A percentile compares a stretch with the other conserved stretches of the same genome.
Evolutionary conservation across 495 filamentous ascomycete species (phyloP).

Genomic region (Penicillium paradoxum): DNA sequence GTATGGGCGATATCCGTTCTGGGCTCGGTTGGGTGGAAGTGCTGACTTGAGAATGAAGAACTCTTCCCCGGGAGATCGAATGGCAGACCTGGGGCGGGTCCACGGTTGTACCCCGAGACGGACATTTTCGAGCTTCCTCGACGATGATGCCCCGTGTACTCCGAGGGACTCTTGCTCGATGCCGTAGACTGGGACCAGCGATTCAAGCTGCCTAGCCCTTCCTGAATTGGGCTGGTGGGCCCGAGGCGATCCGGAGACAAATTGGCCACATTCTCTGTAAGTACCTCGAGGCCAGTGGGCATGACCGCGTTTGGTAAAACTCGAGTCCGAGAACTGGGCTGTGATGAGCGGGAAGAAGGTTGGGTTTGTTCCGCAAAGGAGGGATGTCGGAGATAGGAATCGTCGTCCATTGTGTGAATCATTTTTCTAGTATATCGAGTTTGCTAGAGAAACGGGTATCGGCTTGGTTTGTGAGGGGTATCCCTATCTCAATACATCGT

Average conservation of each 20-base stretch:
- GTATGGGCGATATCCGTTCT: too few relatives aligned
- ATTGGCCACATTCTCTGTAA: constrained; percentile 15
- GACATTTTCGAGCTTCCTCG: constrained; percentile 53
- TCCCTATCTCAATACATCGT: constrained; percentile 11
- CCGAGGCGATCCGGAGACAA: constrained; percentile 12
- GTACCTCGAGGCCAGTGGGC: constrained; percentile 17
- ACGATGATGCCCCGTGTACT: constrained; percentile 36
- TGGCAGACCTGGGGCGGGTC: not conserved
- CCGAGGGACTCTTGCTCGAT: constrained; percentile 59
- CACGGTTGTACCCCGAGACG: constrained; percentile 29
- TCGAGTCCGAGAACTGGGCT: constrained; percentile 20
- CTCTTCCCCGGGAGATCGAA: constrained; percentile 10
- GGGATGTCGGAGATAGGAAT: constrained; percentile 23
- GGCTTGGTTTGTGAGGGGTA: too few relatives aligned
- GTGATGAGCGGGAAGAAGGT: constrained; percentile 20
- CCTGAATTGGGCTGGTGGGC: constrained; percentile 47
- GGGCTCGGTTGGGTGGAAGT: constrained; percentile 20
- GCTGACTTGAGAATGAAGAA: constrained; percentile 14
- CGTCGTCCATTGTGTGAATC: constrained; percentile 28
- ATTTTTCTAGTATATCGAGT: constrained; percentile 7
- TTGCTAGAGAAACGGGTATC: too few relatives aligned
- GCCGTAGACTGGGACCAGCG: constrained; percentile 77
- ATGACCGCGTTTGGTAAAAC: constrained; percentile 15
- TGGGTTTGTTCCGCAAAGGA: constrained; percentile 18
- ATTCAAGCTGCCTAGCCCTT: constrained; percentile 69